These are phyloP conservation scores for Phanerochaete carnosa DNA, from an alignment of 768 basidiomycete genomes.

Conservation along the genomic window DNA sequence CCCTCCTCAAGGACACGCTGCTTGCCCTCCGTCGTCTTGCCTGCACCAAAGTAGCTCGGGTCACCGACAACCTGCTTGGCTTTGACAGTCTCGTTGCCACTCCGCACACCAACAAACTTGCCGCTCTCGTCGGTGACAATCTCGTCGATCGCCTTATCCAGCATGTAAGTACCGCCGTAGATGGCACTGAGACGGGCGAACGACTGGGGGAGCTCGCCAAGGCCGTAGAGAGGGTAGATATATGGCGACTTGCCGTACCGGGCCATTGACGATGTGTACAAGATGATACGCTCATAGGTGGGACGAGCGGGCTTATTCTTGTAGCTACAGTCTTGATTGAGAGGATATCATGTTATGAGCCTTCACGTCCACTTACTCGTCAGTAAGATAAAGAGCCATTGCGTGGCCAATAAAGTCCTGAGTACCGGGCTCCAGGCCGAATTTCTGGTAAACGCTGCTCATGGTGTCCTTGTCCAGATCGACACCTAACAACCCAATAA, in stretches of 20 bases:
- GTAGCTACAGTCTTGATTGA: conserved; percentile 53
- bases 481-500: conserved; percentile 49
- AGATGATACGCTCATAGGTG: conserved; percentile 90
- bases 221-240: conserved; percentile 98
- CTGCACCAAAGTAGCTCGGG: conserved; percentile 93
- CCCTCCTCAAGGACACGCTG: conserved; percentile 88
- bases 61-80: conserved; percentile 98
- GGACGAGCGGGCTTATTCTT: conserved; percentile 88
- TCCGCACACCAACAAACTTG: conserved; percentile 90
- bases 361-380: conserved; percentile 67
- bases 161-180: conserved; percentile 99
- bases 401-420: conserved; percentile 99
- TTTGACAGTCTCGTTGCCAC: conserved; percentile 87
- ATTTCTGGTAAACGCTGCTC: conserved; percentile 94
- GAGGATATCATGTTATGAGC: neutral
- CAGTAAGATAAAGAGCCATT: conserved; percentile 97
- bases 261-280: conserved; percentile 98
- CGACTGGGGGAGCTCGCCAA: conserved; percentile 97
- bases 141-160: conserved; percentile 90
- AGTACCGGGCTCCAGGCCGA: conserved; percentile 94
- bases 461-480: conserved; percentile 89
- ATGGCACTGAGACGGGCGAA: conserved; percentile 98
- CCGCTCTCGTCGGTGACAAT: conserved; percentile 85
- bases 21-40: conserved; percentile 65
- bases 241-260: conserved; percentile 99